Conservation (phyloP, 2,329 filamentous ascomycete species). For the Penicillium sclerotiorum region DNA sequence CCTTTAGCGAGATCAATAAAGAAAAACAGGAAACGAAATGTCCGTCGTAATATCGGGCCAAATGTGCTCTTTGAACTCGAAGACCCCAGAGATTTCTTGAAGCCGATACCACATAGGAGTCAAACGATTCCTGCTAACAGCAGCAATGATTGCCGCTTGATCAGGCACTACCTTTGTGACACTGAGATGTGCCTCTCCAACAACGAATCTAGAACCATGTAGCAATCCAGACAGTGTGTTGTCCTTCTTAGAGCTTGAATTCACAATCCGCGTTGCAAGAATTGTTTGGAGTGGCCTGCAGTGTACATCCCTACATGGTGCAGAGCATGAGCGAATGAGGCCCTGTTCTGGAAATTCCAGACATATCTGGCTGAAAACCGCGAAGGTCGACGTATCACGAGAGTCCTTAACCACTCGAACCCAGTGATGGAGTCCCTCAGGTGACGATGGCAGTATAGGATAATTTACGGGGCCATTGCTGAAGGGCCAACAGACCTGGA, state of each 20-base stretch:
- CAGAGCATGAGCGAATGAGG: neutral
- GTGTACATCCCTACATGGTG: neutral
- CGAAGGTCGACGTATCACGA: conserved; percentile 8
- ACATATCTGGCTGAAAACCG: conserved; percentile 11
- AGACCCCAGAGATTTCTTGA: neutral
- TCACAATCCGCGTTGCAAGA: neutral
- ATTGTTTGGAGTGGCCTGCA: neutral
- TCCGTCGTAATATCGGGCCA: neutral
- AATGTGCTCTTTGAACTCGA: neutral
- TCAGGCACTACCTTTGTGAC: neutral
- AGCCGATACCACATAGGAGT: neutral
- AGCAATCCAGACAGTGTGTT: neutral
- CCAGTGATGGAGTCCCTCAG: conserved; percentile 2
- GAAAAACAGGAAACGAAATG: neutral
- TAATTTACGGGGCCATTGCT: neutral
- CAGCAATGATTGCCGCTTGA: neutral
- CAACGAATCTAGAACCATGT: neutral
- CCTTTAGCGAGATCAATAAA: neutral
- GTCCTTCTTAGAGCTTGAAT: neutral
- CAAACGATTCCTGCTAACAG: neutral
- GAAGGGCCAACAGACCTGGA: conserved; percentile 15
- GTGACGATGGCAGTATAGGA: neutral
- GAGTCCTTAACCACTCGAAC: conserved; percentile 7
- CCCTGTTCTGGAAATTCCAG: neutral
- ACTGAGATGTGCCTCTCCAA: neutral